Evolutionary conservation across 208 protist species (phyloP).

Genomic region (Leishmania braziliensis): DNA sequence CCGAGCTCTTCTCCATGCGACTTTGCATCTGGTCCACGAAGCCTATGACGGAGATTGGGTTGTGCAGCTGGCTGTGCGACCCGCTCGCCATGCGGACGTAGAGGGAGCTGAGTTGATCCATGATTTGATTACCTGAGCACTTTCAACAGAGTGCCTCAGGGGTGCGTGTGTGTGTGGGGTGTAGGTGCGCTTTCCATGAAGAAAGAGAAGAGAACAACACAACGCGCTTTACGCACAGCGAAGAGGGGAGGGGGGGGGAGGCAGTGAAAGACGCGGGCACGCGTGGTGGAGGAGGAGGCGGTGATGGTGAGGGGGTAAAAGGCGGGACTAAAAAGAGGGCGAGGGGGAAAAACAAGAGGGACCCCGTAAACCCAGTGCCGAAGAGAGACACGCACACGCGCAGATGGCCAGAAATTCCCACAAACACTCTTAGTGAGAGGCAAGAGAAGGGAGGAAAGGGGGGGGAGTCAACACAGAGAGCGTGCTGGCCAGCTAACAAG

Average conservation of each 20-base stretch:
- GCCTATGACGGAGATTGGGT: slow-evolving; percentile 59
- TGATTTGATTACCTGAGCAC: slow-evolving; percentile 4
- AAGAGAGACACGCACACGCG: not conserved
- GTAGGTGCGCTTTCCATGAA: not conserved
- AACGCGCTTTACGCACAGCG: not conserved
- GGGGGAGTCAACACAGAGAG: not conserved
- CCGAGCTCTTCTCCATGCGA: slow-evolving; percentile 65
- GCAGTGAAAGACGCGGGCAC: not conserved
- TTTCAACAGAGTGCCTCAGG: not conserved
- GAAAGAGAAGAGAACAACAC: slow-evolving; percentile 22
- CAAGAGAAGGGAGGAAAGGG: not conserved
- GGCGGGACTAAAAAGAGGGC: not conserved
- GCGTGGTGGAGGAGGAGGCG: not conserved
- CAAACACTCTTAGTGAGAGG: too few relatives aligned
- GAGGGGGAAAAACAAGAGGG: not conserved
- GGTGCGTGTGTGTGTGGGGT: not conserved
- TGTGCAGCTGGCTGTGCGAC: slow-evolving; percentile 64
- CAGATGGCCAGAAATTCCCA: not conserved
- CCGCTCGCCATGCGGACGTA: slow-evolving; percentile 82
- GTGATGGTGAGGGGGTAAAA: not conserved
- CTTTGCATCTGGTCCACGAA: slow-evolving; percentile 80
- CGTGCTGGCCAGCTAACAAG: not conserved
- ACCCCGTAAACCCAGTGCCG: not conserved
- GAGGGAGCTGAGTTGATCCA: slow-evolving; percentile 81
- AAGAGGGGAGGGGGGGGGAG: not conserved